These are phyloP conservation scores for Bimuria novae-zelandiae DNA, from an alignment of 2,329 filamentous ascomycete species.

Conservation along the genomic window DNA sequence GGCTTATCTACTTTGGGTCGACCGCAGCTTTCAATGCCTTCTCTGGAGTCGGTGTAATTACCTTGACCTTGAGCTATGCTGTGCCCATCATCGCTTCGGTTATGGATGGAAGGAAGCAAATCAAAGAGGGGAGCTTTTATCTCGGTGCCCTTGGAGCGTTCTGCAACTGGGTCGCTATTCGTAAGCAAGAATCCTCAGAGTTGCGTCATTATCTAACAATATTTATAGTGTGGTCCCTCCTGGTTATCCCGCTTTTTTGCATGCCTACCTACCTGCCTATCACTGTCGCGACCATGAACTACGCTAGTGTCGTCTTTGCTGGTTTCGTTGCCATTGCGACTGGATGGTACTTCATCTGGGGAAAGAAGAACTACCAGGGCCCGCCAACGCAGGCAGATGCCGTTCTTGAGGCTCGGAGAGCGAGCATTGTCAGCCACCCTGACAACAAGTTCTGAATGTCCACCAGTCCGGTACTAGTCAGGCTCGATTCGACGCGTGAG, in stretches of 20 bases:
- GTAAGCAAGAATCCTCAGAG: constrained; percentile 51
- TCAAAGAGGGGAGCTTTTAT: constrained; percentile 62
- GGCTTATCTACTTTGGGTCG: constrained; percentile 71
- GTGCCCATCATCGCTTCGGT: constrained; percentile 69
- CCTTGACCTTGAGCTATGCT: constrained; percentile 70
- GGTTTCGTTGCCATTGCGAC: constrained; percentile 65
- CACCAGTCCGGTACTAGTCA: neutral
- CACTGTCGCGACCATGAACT: constrained; percentile 67
- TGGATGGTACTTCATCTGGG: constrained; percentile 72
- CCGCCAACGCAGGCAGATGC: constrained; percentile 52
- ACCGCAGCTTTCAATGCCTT: constrained; percentile 74
- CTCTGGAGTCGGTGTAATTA: constrained; percentile 71
- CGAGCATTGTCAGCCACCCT: constrained; percentile 31
- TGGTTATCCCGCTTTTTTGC: constrained; percentile 75
- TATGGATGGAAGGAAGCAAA: constrained; percentile 62
- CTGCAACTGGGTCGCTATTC: constrained; percentile 67
- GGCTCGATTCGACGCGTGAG: neutral
- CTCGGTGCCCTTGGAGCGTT: constrained; percentile 65
- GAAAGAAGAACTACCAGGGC: constrained; percentile 69
- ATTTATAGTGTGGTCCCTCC: constrained; percentile 61
- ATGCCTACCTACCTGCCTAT: constrained; percentile 70
- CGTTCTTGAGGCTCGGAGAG: constrained; percentile 37
- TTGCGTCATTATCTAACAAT: constrained; percentile 8
- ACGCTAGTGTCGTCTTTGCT: constrained; percentile 75
- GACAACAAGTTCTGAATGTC: constrained; percentile 11